Evolutionary conservation across 257 asterid species (phyloP).

Genomic region (Solanum sejunctum): DNA sequence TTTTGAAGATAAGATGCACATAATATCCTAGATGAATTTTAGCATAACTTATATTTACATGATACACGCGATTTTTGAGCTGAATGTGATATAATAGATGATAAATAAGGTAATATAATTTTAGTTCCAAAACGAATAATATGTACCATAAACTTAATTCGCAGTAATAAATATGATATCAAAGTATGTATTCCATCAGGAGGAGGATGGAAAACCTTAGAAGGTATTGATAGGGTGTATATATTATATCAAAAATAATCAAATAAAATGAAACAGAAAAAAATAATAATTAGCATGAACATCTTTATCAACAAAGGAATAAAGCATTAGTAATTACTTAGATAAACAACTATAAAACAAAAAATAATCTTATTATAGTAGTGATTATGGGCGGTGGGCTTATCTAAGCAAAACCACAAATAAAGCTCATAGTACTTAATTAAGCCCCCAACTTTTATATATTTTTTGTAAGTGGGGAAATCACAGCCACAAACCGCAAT

Average conservation of each 20-base stretch:
- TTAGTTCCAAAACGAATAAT: background rate
- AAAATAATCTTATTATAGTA: background rate
- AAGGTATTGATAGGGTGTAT: too few species aligned
- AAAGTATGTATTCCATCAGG: too few species aligned
- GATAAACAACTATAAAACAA: background rate
- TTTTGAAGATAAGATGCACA: background rate
- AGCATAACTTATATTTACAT: background rate
- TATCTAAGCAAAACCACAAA: background rate
- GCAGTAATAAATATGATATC: too few species aligned
- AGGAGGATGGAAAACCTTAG: too few species aligned
- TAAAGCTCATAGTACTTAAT: background rate
- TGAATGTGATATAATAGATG: background rate
- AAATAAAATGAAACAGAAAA: too few species aligned
- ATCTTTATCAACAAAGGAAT: background rate
- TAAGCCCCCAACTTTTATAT: background rate
- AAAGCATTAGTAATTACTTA: background rate
- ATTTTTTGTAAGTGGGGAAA: background rate
- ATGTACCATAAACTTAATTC: too few species aligned
- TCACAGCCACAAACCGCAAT: background rate
- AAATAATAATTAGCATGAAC: background rate
- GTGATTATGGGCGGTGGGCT: background rate
- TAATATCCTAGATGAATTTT: background rate
- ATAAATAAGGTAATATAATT: background rate
- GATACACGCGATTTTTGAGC: fast-evolving
- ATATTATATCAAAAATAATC: too few species aligned